Evolutionary conservation across 2,329 filamentous ascomycete genomes (phyloP), one percentile per base, ranked within the genome.

Genomic region (Aspergillus proliferans): DNA sequence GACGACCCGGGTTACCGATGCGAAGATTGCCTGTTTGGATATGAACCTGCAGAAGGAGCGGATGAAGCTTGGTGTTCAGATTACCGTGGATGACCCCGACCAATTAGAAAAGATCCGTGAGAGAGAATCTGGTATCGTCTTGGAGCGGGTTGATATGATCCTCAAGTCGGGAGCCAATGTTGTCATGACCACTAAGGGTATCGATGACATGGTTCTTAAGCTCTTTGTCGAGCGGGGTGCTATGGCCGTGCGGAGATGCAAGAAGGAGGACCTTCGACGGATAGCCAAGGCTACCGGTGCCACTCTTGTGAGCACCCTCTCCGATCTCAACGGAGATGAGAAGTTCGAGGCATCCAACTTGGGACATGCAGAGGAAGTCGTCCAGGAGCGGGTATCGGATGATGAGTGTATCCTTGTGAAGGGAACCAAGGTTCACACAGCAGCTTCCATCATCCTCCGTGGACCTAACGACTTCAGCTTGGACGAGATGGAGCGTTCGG

Each of bases 31-130:
- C 45, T 86, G 92, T 62, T 74, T 98, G 53, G 93, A 98, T 69
- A 97, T 98, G 83, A 98, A 98, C 73, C 72, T 98, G 63, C 92
- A 97, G 68, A 98, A 98, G 78, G 92, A 97, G 78, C 83, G 92
- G 60, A 97, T 98, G 93, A 97, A 98, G 81, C 78, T 98, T 51
- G 93, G 93, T 58, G 93, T 98, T 52, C 92, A 98, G 72, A 95
- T 98, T 64, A 97, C 93, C 10, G 87, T 98, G 57, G 93, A 98
- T 61, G 93, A 98, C 68, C 93, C 93, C 44, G 86, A 94, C 68
- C 93, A 98, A 72, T 80, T 98, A 45, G 93, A 98, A 77, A 91
- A 96, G 79, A 98, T 98, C 63, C 84, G 93, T 52, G 85, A 93
- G 62, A 83, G 93, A 47, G 93, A 98, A 71, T 83, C 91, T 15